Evolutionary conservation across 306 rosid species (phyloP).

Genomic region (Cucurbita moschata): DNA sequence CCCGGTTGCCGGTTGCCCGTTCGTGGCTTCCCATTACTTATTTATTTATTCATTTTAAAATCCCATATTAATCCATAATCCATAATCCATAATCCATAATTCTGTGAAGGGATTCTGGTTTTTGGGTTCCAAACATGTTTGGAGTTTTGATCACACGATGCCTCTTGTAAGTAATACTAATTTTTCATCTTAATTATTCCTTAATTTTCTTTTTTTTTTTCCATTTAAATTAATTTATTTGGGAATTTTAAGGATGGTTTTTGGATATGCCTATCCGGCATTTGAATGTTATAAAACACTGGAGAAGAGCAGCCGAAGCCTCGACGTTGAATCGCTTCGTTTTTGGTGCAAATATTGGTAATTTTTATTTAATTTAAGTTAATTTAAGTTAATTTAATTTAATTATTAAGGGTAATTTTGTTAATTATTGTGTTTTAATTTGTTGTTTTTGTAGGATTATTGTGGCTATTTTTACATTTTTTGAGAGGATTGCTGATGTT

Average conservation of each 20-base stretch:
- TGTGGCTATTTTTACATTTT: slow-evolving; percentile 52
- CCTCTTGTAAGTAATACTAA: slow-evolving; percentile 32
- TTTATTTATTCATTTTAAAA: too few species aligned
- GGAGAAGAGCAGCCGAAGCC: slow-evolving; percentile 41
- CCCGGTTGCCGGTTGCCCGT: too few species aligned
- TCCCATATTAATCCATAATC: too few species aligned
- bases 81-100: background rate
- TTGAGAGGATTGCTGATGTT: slow-evolving; percentile 54
- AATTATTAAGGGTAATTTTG: background rate
- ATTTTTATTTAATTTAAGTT: background rate
- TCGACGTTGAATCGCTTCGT: slow-evolving; percentile 55
- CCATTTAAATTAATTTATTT: background rate
- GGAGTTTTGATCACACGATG: slow-evolving; percentile 53
- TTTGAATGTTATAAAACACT: slow-evolving; percentile 64
- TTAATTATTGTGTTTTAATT: background rate
- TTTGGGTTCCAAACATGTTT: slow-evolving; percentile 30
- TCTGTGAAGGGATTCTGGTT: background rate
- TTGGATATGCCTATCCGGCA: slow-evolving; percentile 96
- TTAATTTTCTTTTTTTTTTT: too few species aligned
- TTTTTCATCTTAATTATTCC: background rate
- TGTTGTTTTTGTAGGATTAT: slow-evolving; percentile 46
- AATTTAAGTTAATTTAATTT: background rate
- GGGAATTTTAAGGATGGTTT: slow-evolving; percentile 25
- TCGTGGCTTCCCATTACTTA: too few species aligned
- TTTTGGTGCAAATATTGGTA: slow-evolving; percentile 98